A percentile compares a stretch with the other conserved stretches of the same genome.
Conservation (phyloP, 2,329 filamentous ascomycete genomes). For the Ophiostoma populinum region DNA sequence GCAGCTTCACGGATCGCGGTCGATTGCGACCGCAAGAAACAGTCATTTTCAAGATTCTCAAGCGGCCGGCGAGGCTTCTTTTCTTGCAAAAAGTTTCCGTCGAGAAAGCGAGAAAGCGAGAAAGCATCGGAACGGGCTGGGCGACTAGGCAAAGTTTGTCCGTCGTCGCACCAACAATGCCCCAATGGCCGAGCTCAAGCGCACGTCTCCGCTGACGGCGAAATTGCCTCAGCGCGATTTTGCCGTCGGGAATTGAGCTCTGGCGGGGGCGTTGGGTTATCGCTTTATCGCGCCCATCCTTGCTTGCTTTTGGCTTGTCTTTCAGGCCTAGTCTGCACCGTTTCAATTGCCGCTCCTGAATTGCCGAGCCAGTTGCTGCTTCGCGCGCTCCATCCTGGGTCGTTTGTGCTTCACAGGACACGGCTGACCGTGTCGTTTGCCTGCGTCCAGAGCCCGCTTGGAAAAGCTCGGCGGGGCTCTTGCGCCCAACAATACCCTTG, state of each 20-base stretch:
- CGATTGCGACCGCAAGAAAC: slow-evolving; percentile 1
- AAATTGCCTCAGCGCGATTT: slow-evolving; percentile 2
- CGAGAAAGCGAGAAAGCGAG: background rate
- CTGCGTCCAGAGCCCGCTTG: slow-evolving; percentile 48
- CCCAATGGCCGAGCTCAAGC: no score
- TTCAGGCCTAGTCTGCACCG: background rate
- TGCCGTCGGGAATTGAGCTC: background rate
- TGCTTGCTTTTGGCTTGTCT: no score
- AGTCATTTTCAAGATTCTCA: no score
- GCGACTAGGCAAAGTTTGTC: no score
- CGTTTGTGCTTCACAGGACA: background rate
- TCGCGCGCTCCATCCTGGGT: background rate
- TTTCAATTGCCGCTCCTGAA: slow-evolving; percentile 2
- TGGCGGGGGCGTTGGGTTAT: background rate
- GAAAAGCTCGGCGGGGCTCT: slow-evolving; percentile 50
- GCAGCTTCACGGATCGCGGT: no score
- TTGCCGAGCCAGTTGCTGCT: background rate
- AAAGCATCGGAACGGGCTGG: no score
- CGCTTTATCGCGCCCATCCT: no score
- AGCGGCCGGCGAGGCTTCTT: no score
- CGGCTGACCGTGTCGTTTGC: slow-evolving; percentile 2
- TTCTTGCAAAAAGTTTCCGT: slow-evolving; percentile 1
- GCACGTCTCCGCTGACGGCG: background rate
- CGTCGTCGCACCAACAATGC: no score
- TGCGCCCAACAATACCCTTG: slow-evolving; percentile 18